A percentile compares a stretch with the other conserved stretches of the same genome.
phyloP scores from a whole-genome alignment of 306 rosid species.

The Rosa lucieae region DNA sequence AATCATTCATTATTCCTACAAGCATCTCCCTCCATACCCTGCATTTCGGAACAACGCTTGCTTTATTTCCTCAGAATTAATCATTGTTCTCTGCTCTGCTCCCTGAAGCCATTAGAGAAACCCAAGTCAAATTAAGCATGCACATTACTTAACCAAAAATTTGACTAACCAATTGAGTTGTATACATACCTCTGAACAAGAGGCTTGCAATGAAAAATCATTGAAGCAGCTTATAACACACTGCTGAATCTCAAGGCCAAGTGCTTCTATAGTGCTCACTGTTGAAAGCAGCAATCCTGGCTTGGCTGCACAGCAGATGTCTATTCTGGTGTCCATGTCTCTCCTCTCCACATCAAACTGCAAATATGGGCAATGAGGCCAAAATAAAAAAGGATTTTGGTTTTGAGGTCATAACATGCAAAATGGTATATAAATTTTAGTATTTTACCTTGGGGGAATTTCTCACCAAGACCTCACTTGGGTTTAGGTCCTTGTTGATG shows the following conservation, averaged over 20 bases:
- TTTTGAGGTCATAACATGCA: slow-evolving; percentile 5
- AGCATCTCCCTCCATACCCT: slow-evolving; percentile 92
- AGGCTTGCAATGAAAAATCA: slow-evolving; percentile 91
- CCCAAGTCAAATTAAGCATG: slow-evolving; percentile 14
- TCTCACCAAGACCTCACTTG: slow-evolving; percentile 70
- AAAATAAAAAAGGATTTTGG: neutral
- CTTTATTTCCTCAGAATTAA: slow-evolving; percentile 74
- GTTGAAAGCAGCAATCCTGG: slow-evolving; percentile 83
- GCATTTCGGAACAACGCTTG: slow-evolving; percentile 94
- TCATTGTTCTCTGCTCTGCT: slow-evolving; percentile 49
- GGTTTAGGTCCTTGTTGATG: slow-evolving; percentile 60
- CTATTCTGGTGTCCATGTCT: slow-evolving; percentile 67
- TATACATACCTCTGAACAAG: slow-evolving; percentile 80
- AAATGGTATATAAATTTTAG: slow-evolving; percentile 23
- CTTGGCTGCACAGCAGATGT: slow-evolving; percentile 79
- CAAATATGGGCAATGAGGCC: slow-evolving; percentile 9
- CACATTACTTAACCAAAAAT: neutral
- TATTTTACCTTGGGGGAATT: slow-evolving; percentile 83
- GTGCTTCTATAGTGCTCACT: slow-evolving; percentile 79
- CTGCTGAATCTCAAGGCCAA: slow-evolving; percentile 94
- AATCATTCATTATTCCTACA: slow-evolving; percentile 45
- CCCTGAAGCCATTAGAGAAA: slow-evolving; percentile 42
- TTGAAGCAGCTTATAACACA: slow-evolving; percentile 94
- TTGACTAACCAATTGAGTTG: neutral
- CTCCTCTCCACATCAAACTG: slow-evolving; percentile 91